phyloP scores from a whole-genome alignment of 2,329 filamentous ascomycete species.

The Coleophoma eucalyptorum region DNA sequence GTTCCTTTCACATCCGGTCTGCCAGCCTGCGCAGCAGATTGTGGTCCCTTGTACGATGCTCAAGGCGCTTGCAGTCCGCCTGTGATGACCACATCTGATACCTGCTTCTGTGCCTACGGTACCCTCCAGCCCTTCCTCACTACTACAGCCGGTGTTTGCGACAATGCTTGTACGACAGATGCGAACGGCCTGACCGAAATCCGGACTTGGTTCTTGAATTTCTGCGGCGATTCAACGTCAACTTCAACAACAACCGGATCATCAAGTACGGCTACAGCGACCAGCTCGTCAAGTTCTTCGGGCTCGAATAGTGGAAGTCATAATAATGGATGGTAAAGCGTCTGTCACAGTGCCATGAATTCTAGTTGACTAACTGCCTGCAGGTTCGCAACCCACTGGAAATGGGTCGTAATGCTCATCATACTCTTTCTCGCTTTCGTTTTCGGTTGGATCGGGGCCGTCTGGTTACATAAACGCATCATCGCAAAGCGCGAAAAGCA shows the following conservation, averaged over 20 bases:
- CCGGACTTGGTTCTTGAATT: slow-evolving; percentile 65
- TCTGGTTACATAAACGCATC: slow-evolving; percentile 71
- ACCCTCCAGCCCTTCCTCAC: slow-evolving; percentile 53
- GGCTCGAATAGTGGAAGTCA: slow-evolving; percentile 9
- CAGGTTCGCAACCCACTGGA: slow-evolving; percentile 68
- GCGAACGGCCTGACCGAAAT: slow-evolving; percentile 52
- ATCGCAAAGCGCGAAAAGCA: slow-evolving; percentile 62
- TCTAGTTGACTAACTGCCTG: not conserved
- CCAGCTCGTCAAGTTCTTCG: slow-evolving; percentile 1
- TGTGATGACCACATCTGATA: slow-evolving; percentile 49
- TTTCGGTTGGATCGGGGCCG: slow-evolving; percentile 62
- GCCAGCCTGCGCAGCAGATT: slow-evolving; percentile 58
- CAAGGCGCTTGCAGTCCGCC: slow-evolving; percentile 68
- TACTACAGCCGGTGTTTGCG: slow-evolving; percentile 60
- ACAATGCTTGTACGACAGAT: slow-evolving; percentile 48
- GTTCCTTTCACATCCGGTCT: slow-evolving; percentile 53
- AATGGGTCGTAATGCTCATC: slow-evolving; percentile 81
- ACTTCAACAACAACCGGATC: slow-evolving; percentile 16
- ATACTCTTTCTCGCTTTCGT: slow-evolving; percentile 67
- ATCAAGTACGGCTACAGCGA: slow-evolving; percentile 2
- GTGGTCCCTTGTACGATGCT: slow-evolving; percentile 62
- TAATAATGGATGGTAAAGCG: not conserved
- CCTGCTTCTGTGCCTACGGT: slow-evolving; percentile 70
- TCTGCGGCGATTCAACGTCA: slow-evolving; percentile 43
- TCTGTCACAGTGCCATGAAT: not conserved